A percentile compares a stretch with the other conserved stretches of the same genome.
Evolutionary conservation across 371 early-diverging fungal genomes (phyloP).

Genomic region (Actinomucor elegans): DNA sequence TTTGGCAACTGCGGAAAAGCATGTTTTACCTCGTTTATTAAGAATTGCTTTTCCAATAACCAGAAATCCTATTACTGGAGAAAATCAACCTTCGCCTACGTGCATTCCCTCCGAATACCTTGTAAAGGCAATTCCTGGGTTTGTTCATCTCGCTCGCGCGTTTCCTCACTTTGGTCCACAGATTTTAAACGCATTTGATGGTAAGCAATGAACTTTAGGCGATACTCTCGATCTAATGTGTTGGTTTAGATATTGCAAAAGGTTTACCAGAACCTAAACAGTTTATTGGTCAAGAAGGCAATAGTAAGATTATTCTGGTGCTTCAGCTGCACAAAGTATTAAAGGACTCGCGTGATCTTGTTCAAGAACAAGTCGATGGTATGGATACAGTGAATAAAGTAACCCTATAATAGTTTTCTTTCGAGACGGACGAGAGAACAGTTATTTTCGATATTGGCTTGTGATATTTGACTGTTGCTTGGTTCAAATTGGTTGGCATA

Average conservation of each 20-base stretch:
- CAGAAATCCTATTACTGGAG: slow-evolving; percentile 17
- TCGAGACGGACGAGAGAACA: slow-evolving; percentile 13
- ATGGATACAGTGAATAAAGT: slow-evolving; percentile 41
- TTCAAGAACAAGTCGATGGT: slow-evolving; percentile 25
- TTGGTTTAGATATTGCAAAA: slow-evolving; percentile 28
- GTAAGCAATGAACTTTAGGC: slow-evolving; percentile 20
- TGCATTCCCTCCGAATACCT: slow-evolving; percentile 44
- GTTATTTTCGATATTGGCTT: slow-evolving; percentile 18
- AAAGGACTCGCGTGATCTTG: slow-evolving; percentile 30
- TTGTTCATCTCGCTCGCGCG: slow-evolving; percentile 43
- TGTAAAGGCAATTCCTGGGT: slow-evolving; percentile 43
- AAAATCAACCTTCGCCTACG: slow-evolving; percentile 10
- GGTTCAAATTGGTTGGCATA: slow-evolving; percentile 3
- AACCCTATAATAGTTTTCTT: slow-evolving; percentile 18
- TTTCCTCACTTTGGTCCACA: slow-evolving; percentile 43
- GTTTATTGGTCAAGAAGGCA: slow-evolving; percentile 46
- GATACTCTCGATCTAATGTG: not conserved
- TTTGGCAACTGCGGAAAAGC: slow-evolving; percentile 32
- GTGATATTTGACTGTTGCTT: too few species aligned
- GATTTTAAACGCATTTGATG: slow-evolving; percentile 35
- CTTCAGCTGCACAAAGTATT: slow-evolving; percentile 42
- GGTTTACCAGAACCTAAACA: slow-evolving; percentile 40
- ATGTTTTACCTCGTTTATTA: slow-evolving; percentile 37
- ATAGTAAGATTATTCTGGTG: slow-evolving; percentile 39
- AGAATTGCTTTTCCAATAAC: slow-evolving; percentile 41